Base-by-base conservation (phyloP, 805 yeast species). In the Starmerella kuoi region DNA sequence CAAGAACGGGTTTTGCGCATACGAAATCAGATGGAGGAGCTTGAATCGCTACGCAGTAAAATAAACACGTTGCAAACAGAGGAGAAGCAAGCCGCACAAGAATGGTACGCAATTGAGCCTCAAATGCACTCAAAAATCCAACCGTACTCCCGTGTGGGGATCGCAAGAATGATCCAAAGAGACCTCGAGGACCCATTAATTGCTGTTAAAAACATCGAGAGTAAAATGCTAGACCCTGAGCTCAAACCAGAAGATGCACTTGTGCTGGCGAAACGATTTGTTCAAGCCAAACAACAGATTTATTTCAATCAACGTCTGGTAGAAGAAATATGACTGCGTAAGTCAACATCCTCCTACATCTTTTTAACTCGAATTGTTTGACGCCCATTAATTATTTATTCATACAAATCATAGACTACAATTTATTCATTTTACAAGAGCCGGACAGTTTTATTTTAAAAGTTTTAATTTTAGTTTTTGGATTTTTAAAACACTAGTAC, bases 91-190 rank as follows among this genome's bases (percentile, higher is more conserved):
- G 33, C 33, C 17, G 33, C 33, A 11, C 19, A 9, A 11, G 17
- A 30, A 19, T 45, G 53, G 53, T 31, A 15, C 8, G 34, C 5
- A 3, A 38, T 40, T 1, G 51, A 52, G 20, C 12, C 49, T 1
- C 55, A 64, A 14, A 64, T 70, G 63, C 50, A 60, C 38, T 23
- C 51, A 1, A 41, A 55, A 0, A 40, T 65, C 4, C 57, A 59
- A 28, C 68, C 66, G 28, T 69, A 64, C 49, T 58, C 68, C 36
- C 52, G 58, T 15, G 59, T 56, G 1, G 62, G 64, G 1, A 45
- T 71, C 9, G 55, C 22, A 19, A 31, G 18, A 2, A 2, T 12
- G 2, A 14, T 38, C 3, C 22, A 30, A 15, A 30, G 18, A 12
- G 22, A 33, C 8, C 5, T 35, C 1, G 19, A 15, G 5, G 23